Evolutionary conservation across 1,284 basidiomycete species (phyloP), one percentile per base, ranked within the genome.

Genomic region (Leccinum pallidistipes): DNA sequence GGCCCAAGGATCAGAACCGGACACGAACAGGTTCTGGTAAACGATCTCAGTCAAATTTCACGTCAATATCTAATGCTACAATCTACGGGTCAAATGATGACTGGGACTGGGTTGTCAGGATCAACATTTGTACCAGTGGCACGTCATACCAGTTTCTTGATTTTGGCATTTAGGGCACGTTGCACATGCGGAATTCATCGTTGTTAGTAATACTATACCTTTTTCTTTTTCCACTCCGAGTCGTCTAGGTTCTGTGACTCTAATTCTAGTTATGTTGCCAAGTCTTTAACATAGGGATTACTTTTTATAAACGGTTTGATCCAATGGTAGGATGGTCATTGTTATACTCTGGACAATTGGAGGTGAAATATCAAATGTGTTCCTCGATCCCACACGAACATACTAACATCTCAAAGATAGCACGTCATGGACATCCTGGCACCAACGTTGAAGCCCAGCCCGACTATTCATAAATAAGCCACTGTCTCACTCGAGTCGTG

Each of bases 11-110:
- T 58, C 63, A 0, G 55, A 58, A 1, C 62, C 71, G 2, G 62
- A 70, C 14, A 63, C 70, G 10, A 74, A 67, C 24, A 71, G 71
- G 31, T 73, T 70, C 43, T 73, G 71, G 70, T 71, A 50, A 69
- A 51, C n/a, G 10, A 32, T 12, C n/a, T 24, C 12, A 8, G 21
- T 21, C 21, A 47, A 47, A 21, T 24, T 24, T 47, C 11, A 21
- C 14, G 11, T 21, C 21, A 14, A 47, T 21, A 7, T 12, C 12
- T 43, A 18, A 43, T 43, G 5, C 9, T 10, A n/a, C 2, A 40
- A n/a, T 40, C 16, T 40, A 40, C 5, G 40, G 40, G 40, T 43
- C 10, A 43, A 43, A 43, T 43, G n/a, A 43, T 11, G n/a, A 9
- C 9, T 43, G 40, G n/a, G n/a, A 10, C 40, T 43, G 40, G n/a